Percentiles rank a stretch among this genome's conserved stretches.
Evolutionary conservation across 192 early-diverging fungal species (phyloP).

Genomic region (Umbelopsis ramanniana): DNA sequence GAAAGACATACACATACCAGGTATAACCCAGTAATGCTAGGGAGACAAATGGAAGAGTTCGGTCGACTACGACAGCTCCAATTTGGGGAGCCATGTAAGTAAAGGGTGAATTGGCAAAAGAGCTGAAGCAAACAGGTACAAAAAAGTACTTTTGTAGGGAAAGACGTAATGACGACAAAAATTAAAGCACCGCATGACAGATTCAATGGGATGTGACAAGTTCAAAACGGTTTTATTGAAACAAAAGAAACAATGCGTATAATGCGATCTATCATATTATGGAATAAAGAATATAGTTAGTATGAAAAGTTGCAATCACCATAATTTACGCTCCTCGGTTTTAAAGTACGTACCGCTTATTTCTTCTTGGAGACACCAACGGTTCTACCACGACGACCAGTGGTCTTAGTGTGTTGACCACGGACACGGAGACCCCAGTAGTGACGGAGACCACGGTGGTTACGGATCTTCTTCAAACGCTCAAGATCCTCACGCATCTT

Average conservation of each 20-base stretch:
- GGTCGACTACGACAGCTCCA: conserved; percentile 5
- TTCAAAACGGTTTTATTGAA: conserved; percentile 6
- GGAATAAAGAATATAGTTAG: neutral
- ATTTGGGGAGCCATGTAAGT: conserved; percentile 15
- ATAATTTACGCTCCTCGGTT: no score
- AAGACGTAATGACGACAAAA: neutral
- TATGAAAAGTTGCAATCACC: no score
- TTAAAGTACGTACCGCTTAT: conserved; percentile 46
- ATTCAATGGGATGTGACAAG: conserved; percentile 1
- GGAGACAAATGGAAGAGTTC: conserved; percentile 34
- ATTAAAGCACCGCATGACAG: neutral
- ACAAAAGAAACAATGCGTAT: conserved; percentile 3
- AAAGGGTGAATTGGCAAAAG: neutral
- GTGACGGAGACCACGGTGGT: conserved; percentile 99
- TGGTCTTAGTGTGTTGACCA: conserved; percentile 99
- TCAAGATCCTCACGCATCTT: conserved; percentile 98
- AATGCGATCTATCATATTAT: neutral
- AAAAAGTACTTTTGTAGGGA: neutral
- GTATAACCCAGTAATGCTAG: conserved; percentile 35
- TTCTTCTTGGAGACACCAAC: conserved; percentile 99
- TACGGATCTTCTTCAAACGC: conserved; percentile 99
- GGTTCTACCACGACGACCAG: conserved; percentile 93
- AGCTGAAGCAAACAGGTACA: neutral
- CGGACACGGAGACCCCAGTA: conserved; percentile 97
- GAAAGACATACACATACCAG: conserved; percentile 40